Evolutionary conservation across 208 protist genomes (phyloP).

Genomic region (Trypanosoma mega): DNA sequence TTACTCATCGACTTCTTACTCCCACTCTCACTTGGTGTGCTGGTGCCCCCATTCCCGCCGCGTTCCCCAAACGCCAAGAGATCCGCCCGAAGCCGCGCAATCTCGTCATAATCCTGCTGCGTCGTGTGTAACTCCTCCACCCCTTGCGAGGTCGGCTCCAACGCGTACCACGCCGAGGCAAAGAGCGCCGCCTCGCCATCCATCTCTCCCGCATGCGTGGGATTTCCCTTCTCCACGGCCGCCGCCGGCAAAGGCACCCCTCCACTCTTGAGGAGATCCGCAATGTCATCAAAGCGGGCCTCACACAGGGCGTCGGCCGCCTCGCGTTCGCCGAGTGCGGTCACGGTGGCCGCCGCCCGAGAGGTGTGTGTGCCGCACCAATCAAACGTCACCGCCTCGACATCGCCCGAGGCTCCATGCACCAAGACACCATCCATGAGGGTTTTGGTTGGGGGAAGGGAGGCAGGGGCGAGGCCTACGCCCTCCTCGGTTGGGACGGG

Average conservation of each 20-base stretch:
- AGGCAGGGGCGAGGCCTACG: no score
- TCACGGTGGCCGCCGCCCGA: conserved; percentile 16
- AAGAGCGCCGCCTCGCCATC: conserved; percentile 36
- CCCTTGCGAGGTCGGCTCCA: conserved; percentile 68
- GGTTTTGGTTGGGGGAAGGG: no score
- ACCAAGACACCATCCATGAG: conserved; percentile 59
- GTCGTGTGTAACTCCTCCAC: conserved; percentile 52
- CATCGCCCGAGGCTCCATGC: conserved; percentile 41
- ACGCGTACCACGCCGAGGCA: conserved; percentile 72
- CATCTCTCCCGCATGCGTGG: neutral
- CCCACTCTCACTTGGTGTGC: conserved; percentile 32
- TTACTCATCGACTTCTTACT: conserved; percentile 83
- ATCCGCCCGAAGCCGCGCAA: conserved; percentile 79
- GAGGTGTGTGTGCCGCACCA: conserved; percentile 36
- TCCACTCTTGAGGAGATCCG: conserved; percentile 51
- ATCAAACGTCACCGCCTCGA: conserved; percentile 80
- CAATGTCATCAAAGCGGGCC: conserved; percentile 80
- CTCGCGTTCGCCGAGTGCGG: conserved; percentile 18
- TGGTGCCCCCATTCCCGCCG: conserved; percentile 34
- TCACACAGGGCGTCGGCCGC: conserved; percentile 49
- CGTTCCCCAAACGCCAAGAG: conserved; percentile 78
- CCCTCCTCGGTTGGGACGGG: no score
- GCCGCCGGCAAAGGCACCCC: neutral
- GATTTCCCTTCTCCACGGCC: neutral
- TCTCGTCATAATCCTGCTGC: conserved; percentile 81